These are phyloP conservation scores for Sporothrix protearum DNA, from an alignment of 2,329 filamentous ascomycete species.

Conservation along the genomic window DNA sequence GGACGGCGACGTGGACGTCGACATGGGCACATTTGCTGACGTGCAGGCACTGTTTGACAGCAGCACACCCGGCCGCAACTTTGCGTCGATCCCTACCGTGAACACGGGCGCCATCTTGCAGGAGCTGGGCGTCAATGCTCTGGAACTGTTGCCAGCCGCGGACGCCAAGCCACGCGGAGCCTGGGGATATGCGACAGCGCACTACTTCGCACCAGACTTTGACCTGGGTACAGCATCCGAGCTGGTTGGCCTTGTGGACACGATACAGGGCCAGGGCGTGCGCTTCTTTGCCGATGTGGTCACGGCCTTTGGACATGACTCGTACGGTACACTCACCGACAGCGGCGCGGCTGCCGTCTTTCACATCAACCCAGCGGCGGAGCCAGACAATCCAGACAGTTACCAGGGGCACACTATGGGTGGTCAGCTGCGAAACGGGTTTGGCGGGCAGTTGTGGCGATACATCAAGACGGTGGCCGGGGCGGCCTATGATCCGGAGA, in stretches of 20 bases:
- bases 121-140: slow-evolving; percentile 32
- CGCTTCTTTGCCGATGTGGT: slow-evolving; percentile 31
- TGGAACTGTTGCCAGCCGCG: slow-evolving; percentile 30
- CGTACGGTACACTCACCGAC: slow-evolving; percentile 22
- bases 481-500: slow-evolving; percentile 28
- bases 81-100: slow-evolving; percentile 21
- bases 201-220: slow-evolving; percentile 31
- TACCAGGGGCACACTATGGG: slow-evolving; percentile 28
- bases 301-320: slow-evolving; percentile 32
- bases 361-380: slow-evolving; percentile 29
- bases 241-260: slow-evolving; percentile 26
- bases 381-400: slow-evolving; percentile 30
- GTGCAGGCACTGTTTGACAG: slow-evolving; percentile 29
- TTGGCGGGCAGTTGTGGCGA: slow-evolving; percentile 28
- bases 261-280: slow-evolving; percentile 25
- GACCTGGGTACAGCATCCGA: slow-evolving; percentile 30
- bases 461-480: slow-evolving; percentile 24
- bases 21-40: slow-evolving; percentile 31
- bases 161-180: slow-evolving; percentile 29
- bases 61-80: slow-evolving; percentile 19
- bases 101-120: slow-evolving; percentile 26
- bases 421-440: slow-evolving; percentile 27
- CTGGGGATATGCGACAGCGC: slow-evolving; percentile 32
- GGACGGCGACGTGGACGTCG: slow-evolving; percentile 23
- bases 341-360: slow-evolving; percentile 28